These are phyloP conservation scores for Cupressus sempervirens DNA, from an alignment of 75 land plant genomes.

Conservation along the genomic window DNA sequence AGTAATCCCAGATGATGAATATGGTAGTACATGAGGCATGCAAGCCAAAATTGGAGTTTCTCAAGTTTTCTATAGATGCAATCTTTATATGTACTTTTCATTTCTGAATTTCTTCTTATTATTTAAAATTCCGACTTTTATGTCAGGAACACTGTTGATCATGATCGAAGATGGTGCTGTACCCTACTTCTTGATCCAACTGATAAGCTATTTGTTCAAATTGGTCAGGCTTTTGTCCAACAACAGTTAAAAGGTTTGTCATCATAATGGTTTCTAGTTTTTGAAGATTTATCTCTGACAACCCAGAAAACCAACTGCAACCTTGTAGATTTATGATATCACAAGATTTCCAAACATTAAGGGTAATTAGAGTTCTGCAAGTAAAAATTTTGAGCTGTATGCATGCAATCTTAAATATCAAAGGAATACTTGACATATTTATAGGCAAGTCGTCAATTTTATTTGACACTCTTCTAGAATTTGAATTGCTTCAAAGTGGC, in stretches of 20 bases:
- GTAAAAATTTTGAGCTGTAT: not conserved
- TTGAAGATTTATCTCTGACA: not conserved
- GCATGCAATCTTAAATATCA: not conserved
- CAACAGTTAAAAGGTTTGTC: slow-evolving; percentile 79
- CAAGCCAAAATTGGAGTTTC: not conserved
- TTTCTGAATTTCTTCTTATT: not conserved
- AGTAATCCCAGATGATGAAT: not conserved
- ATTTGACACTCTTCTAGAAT: not conserved
- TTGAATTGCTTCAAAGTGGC: not conserved
- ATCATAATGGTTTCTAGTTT: not conserved
- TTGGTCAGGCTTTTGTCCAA: slow-evolving; percentile 78
- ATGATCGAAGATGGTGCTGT: slow-evolving; percentile 88
- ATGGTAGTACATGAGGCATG: not conserved
- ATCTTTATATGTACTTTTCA: not conserved
- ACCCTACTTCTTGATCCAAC: slow-evolving; percentile 86
- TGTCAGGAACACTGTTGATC: slow-evolving; percentile 88
- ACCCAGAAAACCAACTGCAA: not conserved
- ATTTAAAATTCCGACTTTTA: not conserved
- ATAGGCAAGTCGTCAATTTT: not conserved
- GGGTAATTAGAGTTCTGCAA: not conserved
- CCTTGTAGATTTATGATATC: not conserved
- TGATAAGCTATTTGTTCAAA: slow-evolving; percentile 81
- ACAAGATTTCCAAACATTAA: not conserved
- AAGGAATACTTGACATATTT: not conserved
- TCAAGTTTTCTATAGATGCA: not conserved